Conservation (phyloP, 495 filamentous ascomycete genomes). For the Aspergillus ostianus region DNA sequence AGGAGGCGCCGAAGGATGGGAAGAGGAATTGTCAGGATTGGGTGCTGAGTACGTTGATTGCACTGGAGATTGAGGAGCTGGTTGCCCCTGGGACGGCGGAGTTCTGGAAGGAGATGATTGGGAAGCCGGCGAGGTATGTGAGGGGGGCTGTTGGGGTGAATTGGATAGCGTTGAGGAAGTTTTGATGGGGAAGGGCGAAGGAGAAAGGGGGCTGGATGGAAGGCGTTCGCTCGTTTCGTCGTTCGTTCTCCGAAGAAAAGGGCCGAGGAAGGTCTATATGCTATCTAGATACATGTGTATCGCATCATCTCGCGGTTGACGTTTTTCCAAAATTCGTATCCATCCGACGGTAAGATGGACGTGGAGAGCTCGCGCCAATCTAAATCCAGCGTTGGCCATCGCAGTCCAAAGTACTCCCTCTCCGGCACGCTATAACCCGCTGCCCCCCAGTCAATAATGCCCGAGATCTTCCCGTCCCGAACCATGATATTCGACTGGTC, state of each 20-base stretch:
- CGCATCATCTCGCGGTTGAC: slow-evolving; percentile 11
- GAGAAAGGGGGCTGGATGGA: not conserved
- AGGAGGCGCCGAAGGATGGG: slow-evolving; percentile 20
- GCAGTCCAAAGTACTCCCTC: slow-evolving; percentile 18
- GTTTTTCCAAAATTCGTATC: slow-evolving; percentile 10
- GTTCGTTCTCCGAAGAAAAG: too few species aligned
- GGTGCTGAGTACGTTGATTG: slow-evolving; percentile 23
- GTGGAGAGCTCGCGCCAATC: slow-evolving; percentile 14
- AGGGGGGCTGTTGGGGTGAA: slow-evolving; percentile 11
- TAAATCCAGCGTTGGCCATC: slow-evolving; percentile 14
- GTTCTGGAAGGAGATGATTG: slow-evolving; percentile 27
- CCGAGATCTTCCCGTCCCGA: slow-evolving; percentile 6
- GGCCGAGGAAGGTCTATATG: not conserved
- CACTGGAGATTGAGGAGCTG: slow-evolving; percentile 25
- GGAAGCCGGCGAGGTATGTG: slow-evolving; percentile 18
- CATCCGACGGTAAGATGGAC: not conserved
- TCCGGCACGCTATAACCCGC: slow-evolving; percentile 20
- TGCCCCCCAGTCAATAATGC: slow-evolving; percentile 21
- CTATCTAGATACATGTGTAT: slow-evolving; percentile 7
- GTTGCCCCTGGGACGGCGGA: slow-evolving; percentile 23
- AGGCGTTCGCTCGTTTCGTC: not conserved
- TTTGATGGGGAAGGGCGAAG: not conserved
- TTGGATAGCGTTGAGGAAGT: slow-evolving; percentile 13
- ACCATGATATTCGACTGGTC: slow-evolving; percentile 16
- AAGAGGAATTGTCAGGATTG: slow-evolving; percentile 26